These are phyloP conservation scores for Salvia splendens DNA, from an alignment of 257 asterid species.

Conservation along the genomic window DNA sequence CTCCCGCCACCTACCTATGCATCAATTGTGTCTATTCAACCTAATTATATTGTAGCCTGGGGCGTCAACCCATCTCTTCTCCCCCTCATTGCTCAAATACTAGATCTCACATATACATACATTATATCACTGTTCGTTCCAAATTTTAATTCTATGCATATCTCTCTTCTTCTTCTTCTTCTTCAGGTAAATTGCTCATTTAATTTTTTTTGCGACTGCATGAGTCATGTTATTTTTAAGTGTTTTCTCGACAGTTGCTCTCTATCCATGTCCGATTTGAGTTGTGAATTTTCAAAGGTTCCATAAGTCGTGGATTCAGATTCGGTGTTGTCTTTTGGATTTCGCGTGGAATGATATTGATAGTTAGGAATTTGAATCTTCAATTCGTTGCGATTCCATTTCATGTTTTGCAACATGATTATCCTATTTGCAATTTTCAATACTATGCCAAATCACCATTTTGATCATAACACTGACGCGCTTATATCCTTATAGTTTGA, in stretches of 20 bases:
- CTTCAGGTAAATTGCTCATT: slow-evolving; percentile 35
- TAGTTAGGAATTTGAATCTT: slow-evolving; percentile 25
- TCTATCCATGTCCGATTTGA: slow-evolving; percentile 4
- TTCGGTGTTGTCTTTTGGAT: slow-evolving; percentile 21
- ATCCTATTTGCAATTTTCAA: not conserved
- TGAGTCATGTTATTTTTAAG: not conserved
- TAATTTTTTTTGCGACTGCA: not conserved
- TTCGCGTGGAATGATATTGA: not conserved
- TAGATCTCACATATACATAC: slow-evolving; percentile 38
- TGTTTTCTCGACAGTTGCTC: not conserved
- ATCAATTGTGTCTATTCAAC: slow-evolving; percentile 7
- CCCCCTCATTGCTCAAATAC: slow-evolving; percentile 31
- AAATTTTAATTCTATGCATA: slow-evolving; percentile 38
- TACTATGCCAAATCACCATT: not conserved
- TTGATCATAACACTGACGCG: slow-evolving; percentile 8
- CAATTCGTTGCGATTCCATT: slow-evolving; percentile 13
- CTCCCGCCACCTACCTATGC: slow-evolving; percentile 5
- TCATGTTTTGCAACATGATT: not conserved
- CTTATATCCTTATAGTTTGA: slow-evolving; percentile 6
- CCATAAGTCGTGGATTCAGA: slow-evolving; percentile 26
- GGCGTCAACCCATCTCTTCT: not conserved
- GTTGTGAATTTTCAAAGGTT: slow-evolving; percentile 11
- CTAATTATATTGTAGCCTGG: slow-evolving; percentile 1
- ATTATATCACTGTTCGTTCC: slow-evolving; percentile 25
- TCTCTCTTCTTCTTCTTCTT: slow-evolving; percentile 29